Percentiles rank a stretch among this genome's conserved stretches.
Evolutionary conservation across 208 protist species (phyloP).

Genomic region (Phytomonas francai): DNA sequence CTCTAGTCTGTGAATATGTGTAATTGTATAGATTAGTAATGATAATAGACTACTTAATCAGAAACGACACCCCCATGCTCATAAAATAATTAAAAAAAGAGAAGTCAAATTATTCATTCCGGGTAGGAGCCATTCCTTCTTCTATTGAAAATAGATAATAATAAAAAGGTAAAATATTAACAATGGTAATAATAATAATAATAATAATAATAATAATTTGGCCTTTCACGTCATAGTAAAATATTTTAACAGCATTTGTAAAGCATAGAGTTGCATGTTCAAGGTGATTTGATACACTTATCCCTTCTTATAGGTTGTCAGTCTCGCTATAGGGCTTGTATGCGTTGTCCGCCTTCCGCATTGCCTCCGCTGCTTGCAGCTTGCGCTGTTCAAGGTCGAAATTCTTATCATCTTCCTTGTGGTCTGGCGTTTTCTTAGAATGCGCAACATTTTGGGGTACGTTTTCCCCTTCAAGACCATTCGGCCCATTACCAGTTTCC

Average conservation of each 20-base stretch:
- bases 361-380: conserved; percentile 5
- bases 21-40: not conserved
- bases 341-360: conserved; percentile 6
- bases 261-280: not conserved
- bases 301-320: not conserved
- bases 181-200: not conserved
- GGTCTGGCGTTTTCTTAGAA: not conserved
- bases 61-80: not conserved
- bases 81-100: not conserved
- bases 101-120: not conserved
- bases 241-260: conserved; percentile 1
- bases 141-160: not conserved
- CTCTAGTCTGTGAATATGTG: not conserved
- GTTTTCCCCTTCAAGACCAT: not conserved
- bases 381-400: not conserved
- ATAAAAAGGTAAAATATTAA: not conserved
- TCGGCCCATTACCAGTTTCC: not conserved
- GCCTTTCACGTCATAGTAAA: not conserved
- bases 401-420: not conserved
- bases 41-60: not conserved
- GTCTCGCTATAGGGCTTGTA: conserved; percentile 7
- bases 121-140: not conserved
- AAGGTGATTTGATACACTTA: not conserved
- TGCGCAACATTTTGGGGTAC: not conserved
- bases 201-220: conserved; percentile 9